Evolutionary conservation across 345 rosid genomes (phyloP), one percentile per base, ranked within the genome.

Genomic region (Erucastrum elatum): DNA sequence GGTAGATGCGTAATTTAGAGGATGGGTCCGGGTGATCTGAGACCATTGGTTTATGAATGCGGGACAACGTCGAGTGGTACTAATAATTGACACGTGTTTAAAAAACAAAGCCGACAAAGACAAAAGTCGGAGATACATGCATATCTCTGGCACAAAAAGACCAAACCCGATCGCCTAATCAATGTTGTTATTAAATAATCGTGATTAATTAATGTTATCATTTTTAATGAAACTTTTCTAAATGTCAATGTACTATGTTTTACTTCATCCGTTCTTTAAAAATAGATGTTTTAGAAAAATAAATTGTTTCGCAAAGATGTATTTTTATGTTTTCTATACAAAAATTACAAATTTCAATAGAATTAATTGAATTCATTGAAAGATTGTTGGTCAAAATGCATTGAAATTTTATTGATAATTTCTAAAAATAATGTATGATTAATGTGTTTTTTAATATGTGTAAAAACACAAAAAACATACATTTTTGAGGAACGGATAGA

Each of bases 111-210:
- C 83, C 83, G 80, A 80, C 83, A 75, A 66, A 71, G 80, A 75
- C 83, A 80, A 75, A 79, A 70, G 76, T 75, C 73, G 83, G 80
- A 75, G 83, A 75, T 65, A 80, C 77, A 80, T 67, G 71, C 83
- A 75, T 80, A 65, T 75, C 80, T 75, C 63, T 64, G 34, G 80
- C 73, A 80, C 39, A 69, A 17, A 69, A 63, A 35, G 71, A 55
- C 80, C 70, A 80, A 69, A 74, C 66, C 71, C 80, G 62, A 75
- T 74, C 71, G 61, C 71, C 76, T 70, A 75, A 80, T 70, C 80
- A 70, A 12, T 64, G 33, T 70, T 58, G 7, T 33, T 41, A 77
- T 39, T 41, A 13, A 31, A 25, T 72, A 44, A 66, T 65, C 59
- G 76, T 17, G n/a, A 64, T 39, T 64, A 71, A 53, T 9, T 70